phyloP scores from a whole-genome alignment of 192 early-diverging fungal species.

The Umbelopsis sp. region DNA sequence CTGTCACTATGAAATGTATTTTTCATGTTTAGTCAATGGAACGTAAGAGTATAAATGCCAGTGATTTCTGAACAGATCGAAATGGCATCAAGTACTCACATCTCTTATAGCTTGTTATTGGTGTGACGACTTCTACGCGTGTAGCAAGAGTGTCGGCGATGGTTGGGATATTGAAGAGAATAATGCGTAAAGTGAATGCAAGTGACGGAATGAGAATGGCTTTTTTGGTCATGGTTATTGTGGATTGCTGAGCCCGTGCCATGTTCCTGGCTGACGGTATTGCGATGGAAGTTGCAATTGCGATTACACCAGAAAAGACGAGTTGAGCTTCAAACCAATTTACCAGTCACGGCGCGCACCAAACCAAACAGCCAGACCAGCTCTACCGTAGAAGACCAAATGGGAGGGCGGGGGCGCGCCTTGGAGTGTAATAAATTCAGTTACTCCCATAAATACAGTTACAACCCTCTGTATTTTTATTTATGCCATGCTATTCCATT shows the following conservation, averaged over 20 bases:
- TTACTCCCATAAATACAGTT: too few species aligned
- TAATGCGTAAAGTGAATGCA: slow-evolving; percentile 45
- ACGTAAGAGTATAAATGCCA: not conserved
- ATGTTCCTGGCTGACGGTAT: not conserved
- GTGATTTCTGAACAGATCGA: not conserved
- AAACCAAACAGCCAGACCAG: too few species aligned
- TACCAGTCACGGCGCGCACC: too few species aligned
- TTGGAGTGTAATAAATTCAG: too few species aligned
- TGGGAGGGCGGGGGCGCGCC: too few species aligned
- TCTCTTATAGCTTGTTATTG: slow-evolving; percentile 86
- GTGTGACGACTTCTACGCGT: slow-evolving; percentile 82
- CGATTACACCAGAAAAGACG: too few species aligned
- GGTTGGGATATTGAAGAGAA: slow-evolving; percentile 47
- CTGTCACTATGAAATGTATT: slow-evolving; percentile 59
- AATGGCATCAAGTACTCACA: slow-evolving; percentile 41
- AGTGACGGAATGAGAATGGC: not conserved
- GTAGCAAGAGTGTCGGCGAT: slow-evolving; percentile 48
- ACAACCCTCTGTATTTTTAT: too few species aligned
- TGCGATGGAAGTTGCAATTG: too few species aligned
- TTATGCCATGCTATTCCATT: too few species aligned
- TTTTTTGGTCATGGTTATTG: not conserved
- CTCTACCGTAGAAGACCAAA: too few species aligned
- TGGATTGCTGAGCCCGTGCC: not conserved
- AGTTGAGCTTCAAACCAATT: not conserved
- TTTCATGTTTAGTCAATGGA: too few species aligned